Percentiles rank a stretch among this genome's conserved stretches.
These are phyloP conservation scores for Xylariaceae sp. DNA, from an alignment of 2,329 filamentous ascomycete species.

Conservation along the genomic window DNA sequence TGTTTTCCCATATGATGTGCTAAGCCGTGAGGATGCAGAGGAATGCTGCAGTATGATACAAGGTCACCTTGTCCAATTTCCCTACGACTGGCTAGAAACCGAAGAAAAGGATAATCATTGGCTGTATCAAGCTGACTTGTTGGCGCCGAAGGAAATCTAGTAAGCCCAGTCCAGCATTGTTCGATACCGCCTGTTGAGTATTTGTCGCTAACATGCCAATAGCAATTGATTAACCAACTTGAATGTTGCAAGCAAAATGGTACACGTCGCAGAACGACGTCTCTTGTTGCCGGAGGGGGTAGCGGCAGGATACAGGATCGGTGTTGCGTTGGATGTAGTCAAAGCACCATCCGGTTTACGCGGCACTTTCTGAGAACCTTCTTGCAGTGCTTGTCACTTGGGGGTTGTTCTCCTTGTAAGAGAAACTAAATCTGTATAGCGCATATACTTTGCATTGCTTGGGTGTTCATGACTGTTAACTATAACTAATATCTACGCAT, in stretches of 20 bases:
- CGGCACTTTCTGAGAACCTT: neutral
- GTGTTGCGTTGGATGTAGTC: neutral
- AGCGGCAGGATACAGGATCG: neutral
- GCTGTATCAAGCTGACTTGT: slow-evolving; percentile 93
- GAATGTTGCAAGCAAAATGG: neutral
- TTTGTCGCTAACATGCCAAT: slow-evolving; percentile 16
- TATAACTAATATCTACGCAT: neutral
- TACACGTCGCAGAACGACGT: neutral
- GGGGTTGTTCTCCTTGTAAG: neutral
- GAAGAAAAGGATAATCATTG: slow-evolving; percentile 93
- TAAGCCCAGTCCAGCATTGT: slow-evolving; percentile 44
- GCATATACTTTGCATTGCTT: slow-evolving; percentile 5
- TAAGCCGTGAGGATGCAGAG: slow-evolving; percentile 71
- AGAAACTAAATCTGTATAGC: slow-evolving; percentile 10
- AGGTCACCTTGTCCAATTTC: slow-evolving; percentile 84
- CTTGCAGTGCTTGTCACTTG: neutral
- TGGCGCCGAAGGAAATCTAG: slow-evolving; percentile 97
- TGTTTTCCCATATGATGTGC: slow-evolving; percentile 64
- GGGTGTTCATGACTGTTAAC: neutral
- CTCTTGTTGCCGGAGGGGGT: neutral
- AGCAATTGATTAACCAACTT: slow-evolving; percentile 22
- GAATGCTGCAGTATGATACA: slow-evolving; percentile 76
- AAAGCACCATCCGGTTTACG: neutral
- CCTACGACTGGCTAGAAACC: slow-evolving; percentile 89
- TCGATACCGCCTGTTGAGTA: neutral